These are phyloP conservation scores for Areca catechu DNA, from an alignment of 176 grass and related monocot species.

Conservation along the genomic window DNA sequence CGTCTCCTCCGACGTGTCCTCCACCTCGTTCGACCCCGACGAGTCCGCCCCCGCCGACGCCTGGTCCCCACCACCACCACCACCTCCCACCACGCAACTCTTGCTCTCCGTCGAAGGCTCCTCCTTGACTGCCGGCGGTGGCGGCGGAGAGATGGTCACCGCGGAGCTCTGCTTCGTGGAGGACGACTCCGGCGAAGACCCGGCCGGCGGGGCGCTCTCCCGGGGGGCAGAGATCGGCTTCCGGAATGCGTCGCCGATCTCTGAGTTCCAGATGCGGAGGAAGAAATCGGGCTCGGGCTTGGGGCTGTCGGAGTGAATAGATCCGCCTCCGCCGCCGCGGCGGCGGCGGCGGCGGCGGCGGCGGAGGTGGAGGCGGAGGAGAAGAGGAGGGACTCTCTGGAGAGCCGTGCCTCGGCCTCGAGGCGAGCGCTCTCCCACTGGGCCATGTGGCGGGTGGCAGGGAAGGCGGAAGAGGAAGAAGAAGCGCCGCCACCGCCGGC, in stretches of 20 bases:
- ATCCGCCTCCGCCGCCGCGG: too few relatives aligned
- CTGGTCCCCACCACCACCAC: background rate
- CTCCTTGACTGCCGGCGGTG: background rate
- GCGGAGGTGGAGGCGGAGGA: background rate
- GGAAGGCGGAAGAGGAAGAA: background rate
- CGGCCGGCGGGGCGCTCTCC: too few relatives aligned
- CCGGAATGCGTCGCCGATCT: constrained; percentile 18
- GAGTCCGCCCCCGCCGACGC: constrained; percentile 40
- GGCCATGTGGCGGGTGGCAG: constrained; percentile 17
- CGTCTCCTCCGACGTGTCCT: constrained; percentile 39
- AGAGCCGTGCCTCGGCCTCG: constrained; percentile 25
- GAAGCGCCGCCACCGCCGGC: too few relatives aligned
- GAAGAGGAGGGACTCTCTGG: constrained; percentile 12
- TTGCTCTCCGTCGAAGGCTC: constrained; percentile 15
- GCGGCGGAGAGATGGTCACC: background rate
- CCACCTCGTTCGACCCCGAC: constrained; percentile 35
- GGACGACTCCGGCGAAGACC: background rate
- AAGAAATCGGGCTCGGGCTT: constrained; percentile 15
- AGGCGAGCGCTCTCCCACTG: constrained; percentile 26
- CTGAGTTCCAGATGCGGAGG: constrained; percentile 21
- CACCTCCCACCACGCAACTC: constrained; percentile 12
- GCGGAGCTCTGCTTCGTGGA: background rate
- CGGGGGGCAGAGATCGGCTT: background rate
- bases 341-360: background rate
- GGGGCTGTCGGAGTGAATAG: too few relatives aligned